Evolutionary conservation across 257 asterid species (phyloP).

Genomic region (Apocynum venetum): DNA sequence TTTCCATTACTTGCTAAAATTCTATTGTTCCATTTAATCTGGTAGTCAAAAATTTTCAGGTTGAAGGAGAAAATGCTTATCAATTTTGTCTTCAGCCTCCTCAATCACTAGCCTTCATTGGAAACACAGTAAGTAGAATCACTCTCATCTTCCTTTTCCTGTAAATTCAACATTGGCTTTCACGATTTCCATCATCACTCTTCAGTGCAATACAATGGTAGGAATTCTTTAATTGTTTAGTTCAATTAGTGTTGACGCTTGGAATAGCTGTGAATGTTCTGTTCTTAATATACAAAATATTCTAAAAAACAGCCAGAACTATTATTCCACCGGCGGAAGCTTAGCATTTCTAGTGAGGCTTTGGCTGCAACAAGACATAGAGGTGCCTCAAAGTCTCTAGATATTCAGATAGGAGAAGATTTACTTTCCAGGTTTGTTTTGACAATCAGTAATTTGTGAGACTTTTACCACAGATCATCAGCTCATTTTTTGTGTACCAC

Average conservation of each 20-base stretch:
- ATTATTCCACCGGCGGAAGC: constrained; percentile 66
- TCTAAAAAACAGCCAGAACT: constrained; percentile 70
- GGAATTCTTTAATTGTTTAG: neutral
- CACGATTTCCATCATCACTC: neutral
- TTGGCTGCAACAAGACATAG: constrained; percentile 95
- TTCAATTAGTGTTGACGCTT: neutral
- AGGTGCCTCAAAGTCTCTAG: constrained; percentile 73
- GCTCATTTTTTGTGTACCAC: neutral
- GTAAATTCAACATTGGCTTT: neutral
- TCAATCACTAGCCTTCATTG: constrained; percentile 84
- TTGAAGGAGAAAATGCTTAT: constrained; percentile 73
- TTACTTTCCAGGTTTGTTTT: constrained; percentile 74
- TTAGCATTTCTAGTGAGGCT: constrained; percentile 79
- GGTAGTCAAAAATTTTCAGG: constrained; percentile 28
- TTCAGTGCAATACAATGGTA: too few relatives aligned
- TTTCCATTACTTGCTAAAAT: neutral
- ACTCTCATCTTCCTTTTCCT: neutral
- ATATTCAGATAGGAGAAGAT: constrained; percentile 76
- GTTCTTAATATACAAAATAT: neutral
- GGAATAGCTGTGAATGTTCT: neutral
- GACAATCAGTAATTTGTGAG: neutral
- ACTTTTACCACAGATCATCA: neutral
- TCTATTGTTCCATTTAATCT: constrained; percentile 6
- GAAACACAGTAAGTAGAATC: constrained; percentile 73
- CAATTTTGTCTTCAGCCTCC: constrained; percentile 95